Conservation (phyloP, 169 alveolate genomes). For the Cyclospora cayetanensis region DNA sequence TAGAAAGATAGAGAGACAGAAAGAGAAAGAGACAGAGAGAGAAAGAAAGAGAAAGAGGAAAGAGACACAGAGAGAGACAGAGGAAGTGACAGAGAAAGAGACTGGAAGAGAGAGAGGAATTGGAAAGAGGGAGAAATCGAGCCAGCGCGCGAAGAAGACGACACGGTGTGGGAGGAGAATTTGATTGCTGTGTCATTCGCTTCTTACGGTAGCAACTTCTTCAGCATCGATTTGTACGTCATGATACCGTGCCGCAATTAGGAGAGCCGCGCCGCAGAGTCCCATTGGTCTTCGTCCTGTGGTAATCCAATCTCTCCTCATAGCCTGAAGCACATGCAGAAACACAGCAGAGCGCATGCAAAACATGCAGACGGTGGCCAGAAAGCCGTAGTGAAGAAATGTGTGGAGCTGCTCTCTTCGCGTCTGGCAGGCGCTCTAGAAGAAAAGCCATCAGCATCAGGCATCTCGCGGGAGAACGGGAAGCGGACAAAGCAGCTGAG, state of each 20-base stretch:
- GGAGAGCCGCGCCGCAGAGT: slow-evolving; percentile 98
- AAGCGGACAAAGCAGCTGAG: slow-evolving; percentile 16
- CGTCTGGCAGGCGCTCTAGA: too few relatives aligned
- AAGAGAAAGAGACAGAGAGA: not conserved
- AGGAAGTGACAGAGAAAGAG: not conserved
- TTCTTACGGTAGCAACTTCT: slow-evolving; percentile 42
- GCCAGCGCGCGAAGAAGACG: not conserved
- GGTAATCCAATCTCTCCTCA: slow-evolving; percentile 98
- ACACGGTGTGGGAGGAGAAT: not conserved
- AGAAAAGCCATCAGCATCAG: not conserved
- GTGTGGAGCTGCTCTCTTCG: too few relatives aligned
- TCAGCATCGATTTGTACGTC: slow-evolving; percentile 84
- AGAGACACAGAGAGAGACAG: not conserved
- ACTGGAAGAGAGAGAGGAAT: not conserved
- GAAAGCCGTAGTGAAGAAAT: too few relatives aligned
- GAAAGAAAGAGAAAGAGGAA: not conserved
- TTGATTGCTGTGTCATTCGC: too few relatives aligned
- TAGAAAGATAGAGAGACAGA: not conserved
- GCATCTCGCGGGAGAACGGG: not conserved
- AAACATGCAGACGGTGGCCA: not conserved
- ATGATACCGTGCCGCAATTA: slow-evolving; percentile 97
- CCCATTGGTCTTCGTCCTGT: slow-evolving; percentile 99
- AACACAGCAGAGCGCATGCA: not conserved
- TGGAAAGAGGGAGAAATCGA: not conserved
- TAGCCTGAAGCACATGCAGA: slow-evolving; percentile 77